phyloP scores from a whole-genome alignment of 2,329 filamentous ascomycete species.

The Paraphoma sp. region DNA sequence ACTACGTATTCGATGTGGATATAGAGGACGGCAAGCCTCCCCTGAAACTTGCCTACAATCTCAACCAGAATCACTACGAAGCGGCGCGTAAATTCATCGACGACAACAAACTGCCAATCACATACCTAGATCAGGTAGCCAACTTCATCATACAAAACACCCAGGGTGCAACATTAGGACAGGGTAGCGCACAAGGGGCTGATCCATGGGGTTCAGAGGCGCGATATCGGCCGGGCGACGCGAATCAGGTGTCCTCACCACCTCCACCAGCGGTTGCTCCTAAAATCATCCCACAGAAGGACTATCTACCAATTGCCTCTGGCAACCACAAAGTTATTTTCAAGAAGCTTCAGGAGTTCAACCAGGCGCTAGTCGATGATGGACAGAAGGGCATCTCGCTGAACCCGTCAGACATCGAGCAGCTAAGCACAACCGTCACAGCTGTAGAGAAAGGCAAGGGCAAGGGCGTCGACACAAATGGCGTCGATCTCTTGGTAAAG shows the following conservation, averaged over 20 bases:
- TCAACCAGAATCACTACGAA: conserved; percentile 91
- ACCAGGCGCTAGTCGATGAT: conserved; percentile 72
- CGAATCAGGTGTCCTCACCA: conserved; percentile 44
- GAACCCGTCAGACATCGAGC: conserved; percentile 72
- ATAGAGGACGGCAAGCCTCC: conserved; percentile 94
- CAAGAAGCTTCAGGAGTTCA: conserved; percentile 78
- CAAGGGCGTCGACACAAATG: conserved; percentile 52
- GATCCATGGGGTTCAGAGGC: conserved; percentile 82
- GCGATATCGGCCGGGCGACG: conserved; percentile 77
- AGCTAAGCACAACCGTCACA: conserved; percentile 66
- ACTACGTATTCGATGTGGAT: conserved; percentile 96
- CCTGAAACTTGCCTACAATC: conserved; percentile 91
- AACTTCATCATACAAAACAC: conserved; percentile 93
- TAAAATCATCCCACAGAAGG: conserved; percentile 76
- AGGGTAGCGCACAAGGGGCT: conserved; percentile 57
- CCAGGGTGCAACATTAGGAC: conserved; percentile 81
- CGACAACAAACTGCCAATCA: conserved; percentile 85
- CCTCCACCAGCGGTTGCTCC: conserved; percentile 52
- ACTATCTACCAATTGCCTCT: conserved; percentile 77
- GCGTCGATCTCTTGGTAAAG: conserved; percentile 71
- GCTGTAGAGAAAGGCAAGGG: conserved; percentile 64
- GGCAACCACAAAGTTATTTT: conserved; percentile 74
- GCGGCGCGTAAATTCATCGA: conserved; percentile 88
- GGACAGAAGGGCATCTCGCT: conserved; percentile 77
- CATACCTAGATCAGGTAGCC: conserved; percentile 88